phyloP scores from a whole-genome alignment of 2,329 filamentous ascomycete genomes.

The Claviceps spartinae region DNA sequence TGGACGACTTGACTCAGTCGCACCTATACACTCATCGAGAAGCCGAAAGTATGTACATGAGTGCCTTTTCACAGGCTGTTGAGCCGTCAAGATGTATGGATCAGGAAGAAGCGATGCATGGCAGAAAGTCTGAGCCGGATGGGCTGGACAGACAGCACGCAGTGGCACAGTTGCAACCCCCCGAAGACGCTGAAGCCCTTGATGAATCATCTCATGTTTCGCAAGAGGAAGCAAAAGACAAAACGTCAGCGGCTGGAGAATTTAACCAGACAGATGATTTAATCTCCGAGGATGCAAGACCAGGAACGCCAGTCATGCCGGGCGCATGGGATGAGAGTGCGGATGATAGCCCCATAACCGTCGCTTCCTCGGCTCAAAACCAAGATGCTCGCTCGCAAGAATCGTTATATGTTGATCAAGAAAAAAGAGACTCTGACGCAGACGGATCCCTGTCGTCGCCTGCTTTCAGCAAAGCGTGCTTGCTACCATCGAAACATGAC shows the following conservation, averaged over 20 bases:
- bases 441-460: conserved; percentile 17
- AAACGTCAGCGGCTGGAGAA: neutral
- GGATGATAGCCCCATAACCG: neutral
- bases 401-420: neutral
- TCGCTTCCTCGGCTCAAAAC: neutral
- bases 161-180: neutral
- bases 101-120: neutral
- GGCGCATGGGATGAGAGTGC: conserved; percentile 33
- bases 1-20: conserved; percentile 47
- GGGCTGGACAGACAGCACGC: neutral
- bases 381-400: neutral
- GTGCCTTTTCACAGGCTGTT: conserved; percentile 42
- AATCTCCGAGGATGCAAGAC: neutral
- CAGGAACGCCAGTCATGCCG: conserved; percentile 27
- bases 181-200: neutral
- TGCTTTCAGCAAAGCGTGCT: conserved; percentile 14
- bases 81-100: conserved; percentile 4
- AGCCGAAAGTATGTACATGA: conserved; percentile 81
- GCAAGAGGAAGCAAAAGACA: neutral
- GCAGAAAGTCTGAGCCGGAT: neutral
- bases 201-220: neutral
- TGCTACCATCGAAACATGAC: conserved; percentile 1
- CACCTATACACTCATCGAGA: conserved; percentile 66
- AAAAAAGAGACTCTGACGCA: conserved; percentile 4
- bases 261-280: neutral